These are phyloP conservation scores for Pyrenula aspistea DNA, from an alignment of 495 filamentous ascomycete genomes.

Conservation along the genomic window DNA sequence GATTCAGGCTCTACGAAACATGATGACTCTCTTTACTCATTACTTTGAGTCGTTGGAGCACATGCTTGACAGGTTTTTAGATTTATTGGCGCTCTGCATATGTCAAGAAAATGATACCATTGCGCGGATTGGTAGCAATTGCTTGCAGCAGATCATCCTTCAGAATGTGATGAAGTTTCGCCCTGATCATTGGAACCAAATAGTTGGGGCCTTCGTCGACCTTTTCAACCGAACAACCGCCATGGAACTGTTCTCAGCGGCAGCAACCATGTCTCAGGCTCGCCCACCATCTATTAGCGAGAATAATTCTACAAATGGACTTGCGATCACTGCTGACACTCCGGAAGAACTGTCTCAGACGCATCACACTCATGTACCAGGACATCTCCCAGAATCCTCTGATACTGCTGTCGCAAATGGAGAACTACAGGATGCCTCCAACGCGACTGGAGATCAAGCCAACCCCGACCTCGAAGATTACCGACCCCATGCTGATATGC, in stretches of 20 bases:
- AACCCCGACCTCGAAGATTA: conserved; percentile 74
- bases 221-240: conserved; percentile 91
- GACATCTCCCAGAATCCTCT: conserved; percentile 13
- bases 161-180: conserved; percentile 90
- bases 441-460: conserved; percentile 15
- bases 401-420: conserved; percentile 15
- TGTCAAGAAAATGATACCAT: conserved; percentile 99
- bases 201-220: conserved; percentile 90
- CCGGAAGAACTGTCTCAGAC: conserved; percentile 24
- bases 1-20: conserved; percentile 95
- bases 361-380: conserved; percentile 32
- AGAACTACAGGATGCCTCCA: conserved; percentile 6
- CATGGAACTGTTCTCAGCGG: conserved; percentile 83
- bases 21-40: conserved; percentile 97
- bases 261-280: conserved; percentile 39
- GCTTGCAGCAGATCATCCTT: conserved; percentile 86
- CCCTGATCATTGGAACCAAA: conserved; percentile 78
- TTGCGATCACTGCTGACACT: conserved; percentile 11
- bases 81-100: conserved; percentile 87
- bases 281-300: conserved; percentile 14
- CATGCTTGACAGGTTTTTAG: conserved; percentile 91
- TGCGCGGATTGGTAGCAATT: conserved; percentile 94
- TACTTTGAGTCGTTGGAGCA: conserved; percentile 93
- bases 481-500: conserved; percentile 51
- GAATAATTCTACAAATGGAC: conserved; percentile 20